Conservation (phyloP, 495 filamentous ascomycete species). For the Chaetomium fimeti region DNA sequence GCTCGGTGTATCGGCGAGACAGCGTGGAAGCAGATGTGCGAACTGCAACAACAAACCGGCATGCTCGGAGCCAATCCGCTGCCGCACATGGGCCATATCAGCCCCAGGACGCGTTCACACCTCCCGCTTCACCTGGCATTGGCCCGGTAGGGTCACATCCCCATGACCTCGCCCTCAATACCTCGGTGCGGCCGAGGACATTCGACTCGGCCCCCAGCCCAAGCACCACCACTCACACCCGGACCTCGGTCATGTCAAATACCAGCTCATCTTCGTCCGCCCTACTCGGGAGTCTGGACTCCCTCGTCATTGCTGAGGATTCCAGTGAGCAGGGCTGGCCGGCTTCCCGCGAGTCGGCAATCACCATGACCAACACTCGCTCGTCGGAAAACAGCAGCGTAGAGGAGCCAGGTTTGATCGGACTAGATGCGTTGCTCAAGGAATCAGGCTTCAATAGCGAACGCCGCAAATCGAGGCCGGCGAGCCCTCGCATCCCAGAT, state of each 20-base stretch:
- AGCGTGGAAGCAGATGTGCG: not conserved
- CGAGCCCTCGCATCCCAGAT: constrained; percentile 22
- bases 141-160: not conserved
- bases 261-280: constrained; percentile 6
- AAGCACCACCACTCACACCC: constrained; percentile 2
- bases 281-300: constrained; percentile 3
- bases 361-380: not conserved
- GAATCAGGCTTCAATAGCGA: constrained; percentile 2
- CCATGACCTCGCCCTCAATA: constrained; percentile 2
- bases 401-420: not conserved
- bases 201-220: constrained; percentile 8
- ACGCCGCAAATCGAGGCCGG: constrained; percentile 14
- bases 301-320: constrained; percentile 7
- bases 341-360: not conserved
- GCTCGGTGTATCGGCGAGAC: not conserved
- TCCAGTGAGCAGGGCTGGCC: not conserved
- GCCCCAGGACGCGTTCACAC: constrained; percentile 6
- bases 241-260: constrained; percentile 16
- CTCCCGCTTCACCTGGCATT: constrained; percentile 16
- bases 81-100: not conserved
- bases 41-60: not conserved
- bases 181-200: not conserved
- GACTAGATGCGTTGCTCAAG: constrained; percentile 8
- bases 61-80: not conserved
- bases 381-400: not conserved